Evolutionary conservation across 768 basidiomycete species (phyloP).

Genomic region (Amanita thiersii): DNA sequence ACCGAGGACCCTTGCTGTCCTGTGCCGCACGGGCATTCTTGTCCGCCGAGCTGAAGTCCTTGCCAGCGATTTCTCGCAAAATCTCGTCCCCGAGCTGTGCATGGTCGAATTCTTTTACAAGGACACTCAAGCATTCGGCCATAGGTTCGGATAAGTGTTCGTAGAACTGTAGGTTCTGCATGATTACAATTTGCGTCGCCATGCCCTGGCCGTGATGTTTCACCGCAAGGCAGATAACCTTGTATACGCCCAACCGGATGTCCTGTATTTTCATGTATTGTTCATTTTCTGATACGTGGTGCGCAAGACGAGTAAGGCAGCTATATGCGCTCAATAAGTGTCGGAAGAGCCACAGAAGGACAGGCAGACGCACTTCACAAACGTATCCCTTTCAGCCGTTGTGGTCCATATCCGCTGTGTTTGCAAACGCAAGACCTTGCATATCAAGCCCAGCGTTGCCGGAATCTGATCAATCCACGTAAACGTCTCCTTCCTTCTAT

Average conservation of each 20-base stretch:
- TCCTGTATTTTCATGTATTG: conserved; percentile 74
- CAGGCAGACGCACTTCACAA: conserved; percentile 60
- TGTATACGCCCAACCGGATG: conserved; percentile 73
- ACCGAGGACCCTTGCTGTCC: conserved; percentile 82
- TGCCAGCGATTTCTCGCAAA: conserved; percentile 77
- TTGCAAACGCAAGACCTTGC: conserved; percentile 57
- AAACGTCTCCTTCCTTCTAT: conserved; percentile 48
- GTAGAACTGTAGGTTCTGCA: conserved; percentile 87
- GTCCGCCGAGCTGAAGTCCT: conserved; percentile 43
- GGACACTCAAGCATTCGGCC: conserved; percentile 78
- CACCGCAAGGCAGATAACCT: conserved; percentile 85
- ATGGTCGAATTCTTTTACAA: conserved; percentile 83
- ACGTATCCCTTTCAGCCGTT: conserved; percentile 76
- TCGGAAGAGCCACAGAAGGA: not conserved
- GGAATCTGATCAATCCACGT: conserved; percentile 77
- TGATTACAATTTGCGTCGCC: conserved; percentile 82
- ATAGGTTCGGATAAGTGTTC: conserved; percentile 93
- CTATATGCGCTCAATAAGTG: conserved; percentile 28
- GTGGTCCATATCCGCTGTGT: conserved; percentile 87
- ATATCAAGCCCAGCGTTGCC: conserved; percentile 56
- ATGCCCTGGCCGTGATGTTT: conserved; percentile 84
- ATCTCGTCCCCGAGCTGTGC: conserved; percentile 87
- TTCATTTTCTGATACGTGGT: conserved; percentile 81
- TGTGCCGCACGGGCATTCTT: conserved; percentile 28
- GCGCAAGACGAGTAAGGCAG: conserved; percentile 83